Evolutionary conservation across 768 basidiomycete genomes (phyloP).

Genomic region (Melanogaster broomeanus): DNA sequence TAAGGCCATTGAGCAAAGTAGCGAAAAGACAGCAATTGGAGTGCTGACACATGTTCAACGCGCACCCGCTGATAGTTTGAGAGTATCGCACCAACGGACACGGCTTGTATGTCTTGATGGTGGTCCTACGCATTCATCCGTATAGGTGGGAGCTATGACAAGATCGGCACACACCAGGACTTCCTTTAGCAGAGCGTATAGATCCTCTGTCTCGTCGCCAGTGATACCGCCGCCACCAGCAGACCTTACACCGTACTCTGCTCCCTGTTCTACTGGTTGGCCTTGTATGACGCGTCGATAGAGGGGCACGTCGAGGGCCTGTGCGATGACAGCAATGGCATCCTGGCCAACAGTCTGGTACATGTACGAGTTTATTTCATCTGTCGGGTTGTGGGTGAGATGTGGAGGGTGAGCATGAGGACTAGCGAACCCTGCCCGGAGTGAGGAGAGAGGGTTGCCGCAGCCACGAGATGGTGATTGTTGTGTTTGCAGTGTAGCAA

Average conservation of each 20-base stretch:
- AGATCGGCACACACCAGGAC: constrained; percentile 67
- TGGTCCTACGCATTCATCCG: constrained; percentile 43
- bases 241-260: constrained; percentile 80
- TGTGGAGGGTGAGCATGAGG: constrained; percentile 6
- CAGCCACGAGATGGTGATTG: constrained; percentile 84
- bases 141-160: background rate
- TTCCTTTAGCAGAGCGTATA: constrained; percentile 65
- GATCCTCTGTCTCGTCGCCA: constrained; percentile 97
- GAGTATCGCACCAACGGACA: constrained; percentile 94
- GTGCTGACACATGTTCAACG: constrained; percentile 91
- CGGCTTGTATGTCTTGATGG: constrained; percentile 82
- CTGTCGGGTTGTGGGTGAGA: constrained; percentile 42
- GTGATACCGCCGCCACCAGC: constrained; percentile 49
- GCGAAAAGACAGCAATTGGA: background rate
- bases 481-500: constrained; percentile 85
- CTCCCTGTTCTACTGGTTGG: constrained; percentile 73
- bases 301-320: constrained; percentile 83
- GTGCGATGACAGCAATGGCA: constrained; percentile 83
- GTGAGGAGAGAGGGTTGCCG: constrained; percentile 85
- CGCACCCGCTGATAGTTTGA: constrained; percentile 97
- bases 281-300: constrained; percentile 83
- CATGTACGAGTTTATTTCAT: constrained; percentile 97
- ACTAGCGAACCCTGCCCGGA: constrained; percentile 71
- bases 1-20: constrained; percentile 2
- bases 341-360: constrained; percentile 99